Evolutionary conservation across 331 rosid genomes (phyloP).

Genomic region (Dryas integrifolia): DNA sequence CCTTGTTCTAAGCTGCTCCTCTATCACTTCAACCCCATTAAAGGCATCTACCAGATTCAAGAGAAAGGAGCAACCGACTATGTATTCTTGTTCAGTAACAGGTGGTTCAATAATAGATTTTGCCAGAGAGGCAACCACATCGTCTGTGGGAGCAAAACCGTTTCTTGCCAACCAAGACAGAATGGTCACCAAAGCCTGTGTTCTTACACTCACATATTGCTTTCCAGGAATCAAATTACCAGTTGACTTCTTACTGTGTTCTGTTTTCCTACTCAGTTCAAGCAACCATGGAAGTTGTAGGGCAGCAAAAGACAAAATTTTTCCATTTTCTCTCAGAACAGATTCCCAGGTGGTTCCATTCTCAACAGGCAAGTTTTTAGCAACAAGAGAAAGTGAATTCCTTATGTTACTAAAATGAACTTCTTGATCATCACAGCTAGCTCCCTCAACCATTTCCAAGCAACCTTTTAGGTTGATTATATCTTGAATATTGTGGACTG

Average conservation of each 20-base stretch:
- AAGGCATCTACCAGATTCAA: conserved; percentile 87
- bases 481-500: conserved; percentile 44
- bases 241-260: conserved; percentile 37
- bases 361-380: conserved; percentile 63
- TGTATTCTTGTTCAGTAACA: conserved; percentile 70
- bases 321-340: conserved; percentile 74
- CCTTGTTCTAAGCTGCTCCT: conserved; percentile 80
- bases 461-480: conserved; percentile 41
- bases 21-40: conserved; percentile 86
- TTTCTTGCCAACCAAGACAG: conserved; percentile 91
- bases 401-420: conserved; percentile 46
- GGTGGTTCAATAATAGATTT: conserved; percentile 75
- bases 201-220: conserved; percentile 47
- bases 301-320: conserved; percentile 71
- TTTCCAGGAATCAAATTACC: conserved; percentile 41
- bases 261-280: conserved; percentile 61
- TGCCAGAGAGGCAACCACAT: conserved; percentile 70
- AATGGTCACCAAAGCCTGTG: conserved; percentile 73
- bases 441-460: conserved; percentile 41
- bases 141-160: conserved; percentile 84
- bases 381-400: conserved; percentile 50
- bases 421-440: conserved; percentile 50
- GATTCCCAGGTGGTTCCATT: conserved; percentile 65
- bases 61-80: conserved; percentile 69
- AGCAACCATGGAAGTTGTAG: conserved; percentile 88